Evolutionary conservation across 2,329 filamentous ascomycete species (phyloP).

Genomic region (Colletotrichum salicis): DNA sequence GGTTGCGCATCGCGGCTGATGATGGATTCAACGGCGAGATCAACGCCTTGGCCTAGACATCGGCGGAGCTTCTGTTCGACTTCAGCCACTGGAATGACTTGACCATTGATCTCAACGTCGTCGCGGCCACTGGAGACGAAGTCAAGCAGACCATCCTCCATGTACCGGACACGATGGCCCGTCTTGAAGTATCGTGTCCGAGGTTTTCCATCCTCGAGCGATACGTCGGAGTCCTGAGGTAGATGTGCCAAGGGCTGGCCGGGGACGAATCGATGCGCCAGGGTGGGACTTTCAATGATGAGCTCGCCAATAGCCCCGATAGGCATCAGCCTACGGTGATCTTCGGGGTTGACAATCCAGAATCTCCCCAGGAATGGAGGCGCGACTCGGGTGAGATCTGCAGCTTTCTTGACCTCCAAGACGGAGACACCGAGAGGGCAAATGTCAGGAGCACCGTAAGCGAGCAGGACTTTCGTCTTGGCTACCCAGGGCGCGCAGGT

Average conservation of each 20-base stretch:
- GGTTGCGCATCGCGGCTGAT: constrained; percentile 55
- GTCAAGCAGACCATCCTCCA: constrained; percentile 59
- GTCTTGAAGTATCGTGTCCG: constrained; percentile 59
- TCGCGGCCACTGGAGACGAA: constrained; percentile 58
- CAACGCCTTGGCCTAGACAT: constrained; percentile 57
- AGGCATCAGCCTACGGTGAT: constrained; percentile 61
- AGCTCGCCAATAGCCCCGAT: constrained; percentile 68
- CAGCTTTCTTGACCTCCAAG: constrained; percentile 51
- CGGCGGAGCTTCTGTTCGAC: constrained; percentile 60
- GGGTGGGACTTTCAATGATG: constrained; percentile 67
- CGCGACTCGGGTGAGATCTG: constrained; percentile 54
- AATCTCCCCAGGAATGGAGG: constrained; percentile 61
- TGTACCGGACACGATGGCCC: constrained; percentile 60
- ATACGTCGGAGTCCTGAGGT: constrained; percentile 36
- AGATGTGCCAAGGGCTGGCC: constrained; percentile 43
- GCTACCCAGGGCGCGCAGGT: constrained; percentile 59
- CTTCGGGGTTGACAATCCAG: constrained; percentile 64
- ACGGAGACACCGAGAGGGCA: constrained; percentile 64
- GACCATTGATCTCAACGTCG: constrained; percentile 52
- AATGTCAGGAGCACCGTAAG: constrained; percentile 62
- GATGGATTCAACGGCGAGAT: constrained; percentile 61
- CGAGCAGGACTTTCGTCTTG: constrained; percentile 58
- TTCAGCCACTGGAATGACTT: constrained; percentile 52
- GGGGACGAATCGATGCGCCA: constrained; percentile 51
- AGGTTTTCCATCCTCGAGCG: constrained; percentile 40